These are phyloP conservation scores for Skeletonema costatum DNA, from an alignment of 108 stramenopile species.

Conservation along the genomic window DNA sequence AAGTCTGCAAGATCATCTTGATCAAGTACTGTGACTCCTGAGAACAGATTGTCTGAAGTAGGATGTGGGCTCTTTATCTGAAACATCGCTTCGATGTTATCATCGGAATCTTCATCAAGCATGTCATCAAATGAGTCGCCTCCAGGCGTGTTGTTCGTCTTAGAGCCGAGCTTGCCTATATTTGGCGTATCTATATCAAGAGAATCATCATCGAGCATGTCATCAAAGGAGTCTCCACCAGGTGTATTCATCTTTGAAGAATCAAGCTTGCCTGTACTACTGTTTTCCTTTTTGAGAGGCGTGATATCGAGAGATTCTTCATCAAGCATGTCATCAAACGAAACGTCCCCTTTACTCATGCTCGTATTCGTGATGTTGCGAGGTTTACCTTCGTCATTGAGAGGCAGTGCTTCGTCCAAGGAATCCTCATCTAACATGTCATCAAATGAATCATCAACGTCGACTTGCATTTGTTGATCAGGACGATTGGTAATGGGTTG, in stretches of 20 bases:
- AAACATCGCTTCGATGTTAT: not conserved
- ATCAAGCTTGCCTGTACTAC: not conserved
- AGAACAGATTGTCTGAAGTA: not conserved
- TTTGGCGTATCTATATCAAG: not conserved
- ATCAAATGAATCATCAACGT: not conserved
- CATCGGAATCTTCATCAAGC: constrained; percentile 9
- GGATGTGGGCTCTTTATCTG: not conserved
- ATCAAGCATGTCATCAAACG: constrained; percentile 1
- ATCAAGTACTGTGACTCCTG: not conserved
- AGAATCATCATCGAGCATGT: constrained; percentile 2
- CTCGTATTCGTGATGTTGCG: not conserved
- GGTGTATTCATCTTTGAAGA: not conserved
- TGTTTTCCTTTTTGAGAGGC: not conserved
- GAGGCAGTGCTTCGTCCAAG: not conserved
- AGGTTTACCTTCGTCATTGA: not conserved
- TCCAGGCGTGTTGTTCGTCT: not conserved
- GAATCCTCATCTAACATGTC: not conserved
- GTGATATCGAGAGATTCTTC: not conserved
- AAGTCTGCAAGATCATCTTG: constrained; percentile 1
- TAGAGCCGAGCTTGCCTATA: not conserved
- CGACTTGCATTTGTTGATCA: not conserved
- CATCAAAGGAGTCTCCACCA: not conserved
- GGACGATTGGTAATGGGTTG: not conserved
- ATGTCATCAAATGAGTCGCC: constrained; percentile 19
- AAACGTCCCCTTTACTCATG: not conserved